A percentile compares a stretch with the other conserved stretches of the same genome.
Conservation (phyloP, 2,329 filamentous ascomycete genomes). For the Pezicula radicicola region DNA sequence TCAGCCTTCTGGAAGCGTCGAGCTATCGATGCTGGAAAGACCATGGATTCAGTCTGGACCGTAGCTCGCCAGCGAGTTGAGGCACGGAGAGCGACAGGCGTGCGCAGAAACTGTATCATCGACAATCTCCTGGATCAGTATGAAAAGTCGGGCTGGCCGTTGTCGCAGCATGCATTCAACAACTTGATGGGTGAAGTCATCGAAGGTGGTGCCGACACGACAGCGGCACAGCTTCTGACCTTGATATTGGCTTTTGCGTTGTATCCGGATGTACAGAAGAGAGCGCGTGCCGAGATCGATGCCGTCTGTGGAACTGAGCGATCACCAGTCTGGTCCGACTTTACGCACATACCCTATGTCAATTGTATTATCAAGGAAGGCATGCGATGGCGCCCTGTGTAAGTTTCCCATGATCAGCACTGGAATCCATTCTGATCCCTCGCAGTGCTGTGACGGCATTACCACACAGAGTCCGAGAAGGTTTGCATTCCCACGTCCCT, state of each 20-base stretch:
- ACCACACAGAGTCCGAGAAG: neutral
- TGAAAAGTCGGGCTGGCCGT: neutral
- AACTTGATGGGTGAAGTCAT: neutral
- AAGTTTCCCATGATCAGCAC: too few relatives aligned
- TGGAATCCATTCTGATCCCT: too few relatives aligned
- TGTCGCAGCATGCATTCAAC: neutral
- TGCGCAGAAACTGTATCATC: neutral
- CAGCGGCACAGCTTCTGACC: constrained; percentile 26
- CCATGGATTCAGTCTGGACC: neutral
- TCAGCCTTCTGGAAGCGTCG: neutral
- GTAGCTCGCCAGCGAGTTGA: neutral
- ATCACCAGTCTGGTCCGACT: constrained; percentile 42
- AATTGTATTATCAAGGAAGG: constrained; percentile 41
- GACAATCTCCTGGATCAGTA: neutral
- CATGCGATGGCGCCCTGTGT: constrained; percentile 38
- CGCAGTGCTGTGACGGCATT: neutral
- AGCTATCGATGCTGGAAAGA: neutral
- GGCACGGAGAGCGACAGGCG: neutral
- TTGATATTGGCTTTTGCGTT: constrained; percentile 38
- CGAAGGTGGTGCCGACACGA: constrained; percentile 34
- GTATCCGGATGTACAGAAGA: constrained; percentile 39
- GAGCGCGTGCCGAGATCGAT: constrained; percentile 43
- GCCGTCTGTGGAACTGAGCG: constrained; percentile 39
- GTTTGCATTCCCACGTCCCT: neutral
- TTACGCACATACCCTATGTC: constrained; percentile 37